Evolutionary conservation across 306 rosid genomes (phyloP).

Genomic region (Rubus idaeus): DNA sequence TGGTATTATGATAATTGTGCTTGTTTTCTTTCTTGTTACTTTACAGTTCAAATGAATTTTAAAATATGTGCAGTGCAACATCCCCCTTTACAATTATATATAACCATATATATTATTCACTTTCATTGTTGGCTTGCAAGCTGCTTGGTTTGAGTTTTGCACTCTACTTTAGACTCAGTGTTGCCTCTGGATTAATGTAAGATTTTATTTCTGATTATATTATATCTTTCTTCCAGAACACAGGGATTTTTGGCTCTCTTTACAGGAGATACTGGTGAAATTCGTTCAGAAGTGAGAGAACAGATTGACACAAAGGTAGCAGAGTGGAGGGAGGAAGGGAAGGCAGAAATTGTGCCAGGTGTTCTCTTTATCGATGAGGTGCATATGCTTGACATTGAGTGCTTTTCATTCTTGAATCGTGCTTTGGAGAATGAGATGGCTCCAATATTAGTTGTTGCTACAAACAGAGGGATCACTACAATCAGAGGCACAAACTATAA

Average conservation of each 20-base stretch:
- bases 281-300: constrained; percentile 96
- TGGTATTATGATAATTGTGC: not conserved
- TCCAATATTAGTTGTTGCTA: constrained; percentile 92
- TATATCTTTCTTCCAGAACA: constrained; percentile 50
- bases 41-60: not conserved
- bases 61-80: not conserved
- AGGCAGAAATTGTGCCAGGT: constrained; percentile 97
- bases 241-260: constrained; percentile 97
- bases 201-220: constrained; percentile 23
- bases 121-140: not conserved
- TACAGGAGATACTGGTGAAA: constrained; percentile 98
- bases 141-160: not conserved
- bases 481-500: constrained; percentile 94
- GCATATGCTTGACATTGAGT: constrained; percentile 96
- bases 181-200: not conserved
- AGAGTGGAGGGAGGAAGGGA: constrained; percentile 98
- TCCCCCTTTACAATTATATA: not conserved
- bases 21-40: not conserved
- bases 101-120: too few species aligned
- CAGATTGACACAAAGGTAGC: constrained; percentile 99
- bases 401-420: constrained; percentile 91
- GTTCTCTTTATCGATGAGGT: constrained; percentile 97
- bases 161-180: not conserved
- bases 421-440: constrained; percentile 98
- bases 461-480: constrained; percentile 91